Conservation (phyloP, 495 filamentous ascomycete genomes). For the Glarea lozoyensis region DNA sequence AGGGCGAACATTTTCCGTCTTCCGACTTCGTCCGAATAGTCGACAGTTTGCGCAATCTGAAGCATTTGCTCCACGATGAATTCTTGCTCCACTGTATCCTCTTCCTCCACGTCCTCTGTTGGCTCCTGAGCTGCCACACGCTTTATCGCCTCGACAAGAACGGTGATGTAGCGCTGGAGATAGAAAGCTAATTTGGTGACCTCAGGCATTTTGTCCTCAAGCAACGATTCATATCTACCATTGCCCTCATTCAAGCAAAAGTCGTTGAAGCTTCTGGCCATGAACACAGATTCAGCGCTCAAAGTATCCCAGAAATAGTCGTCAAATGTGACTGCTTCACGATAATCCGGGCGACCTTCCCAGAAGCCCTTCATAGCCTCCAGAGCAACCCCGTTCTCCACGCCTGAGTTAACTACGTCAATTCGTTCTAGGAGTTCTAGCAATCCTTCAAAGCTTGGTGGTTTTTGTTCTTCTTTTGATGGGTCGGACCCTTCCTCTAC, state of each 20-base stretch:
- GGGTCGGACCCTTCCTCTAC: conserved; percentile 31
- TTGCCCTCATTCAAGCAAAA: conserved; percentile 69
- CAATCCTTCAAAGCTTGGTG: conserved; percentile 64
- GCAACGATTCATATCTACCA: conserved; percentile 57
- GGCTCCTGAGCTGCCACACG: conserved; percentile 39
- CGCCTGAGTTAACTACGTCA: conserved; percentile 81
- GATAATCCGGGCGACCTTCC: conserved; percentile 86
- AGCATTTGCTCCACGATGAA: conserved; percentile 94
- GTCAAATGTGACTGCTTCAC: conserved; percentile 70
- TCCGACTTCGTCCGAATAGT: conserved; percentile 93
- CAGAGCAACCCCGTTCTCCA: conserved; percentile 79
- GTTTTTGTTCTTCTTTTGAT: conserved; percentile 36
- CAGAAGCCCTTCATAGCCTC: conserved; percentile 95
- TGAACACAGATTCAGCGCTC: conserved; percentile 77
- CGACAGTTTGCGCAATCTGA: conserved; percentile 81
- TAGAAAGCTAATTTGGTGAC: conserved; percentile 81
- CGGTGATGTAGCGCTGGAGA: conserved; percentile 68
- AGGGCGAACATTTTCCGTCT: conserved; percentile 90
- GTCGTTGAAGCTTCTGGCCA: conserved; percentile 86
- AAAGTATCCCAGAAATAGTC: conserved; percentile 83
- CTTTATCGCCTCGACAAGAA: conserved; percentile 59
- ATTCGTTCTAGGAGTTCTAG: conserved; percentile 90
- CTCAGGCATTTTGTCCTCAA: conserved; percentile 91
- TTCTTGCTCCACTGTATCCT: conserved; percentile 76
- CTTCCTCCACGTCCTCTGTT: conserved; percentile 54